Evolutionary conservation across 176 grass and related monocot species (phyloP), one percentile per base, ranked within the genome.

Genomic region (Carex pumila): DNA sequence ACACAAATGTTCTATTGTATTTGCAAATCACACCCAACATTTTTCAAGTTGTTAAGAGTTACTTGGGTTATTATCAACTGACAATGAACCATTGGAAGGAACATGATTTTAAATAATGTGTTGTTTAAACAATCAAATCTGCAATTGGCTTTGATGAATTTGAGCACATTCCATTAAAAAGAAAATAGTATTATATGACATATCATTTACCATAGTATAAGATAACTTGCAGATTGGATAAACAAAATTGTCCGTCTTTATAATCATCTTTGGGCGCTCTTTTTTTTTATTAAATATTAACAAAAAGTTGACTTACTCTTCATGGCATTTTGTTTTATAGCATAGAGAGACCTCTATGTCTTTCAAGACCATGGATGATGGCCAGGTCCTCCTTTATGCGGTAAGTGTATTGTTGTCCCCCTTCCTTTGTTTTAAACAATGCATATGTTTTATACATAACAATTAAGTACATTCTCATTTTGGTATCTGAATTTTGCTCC

Each of bases 301-400:
- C 50, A 22, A 52, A 32, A 31, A 67, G 12, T 34, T 15, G 8
- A 54, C 49, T 54, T 75, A 54, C 13, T 22, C 12, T 53, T 79
- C 82, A 6, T 64, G 60, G 45, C 58, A 15, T 85, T 84, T 79
- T 39, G 37, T 31, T 85, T 91, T 89, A 83, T 86, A 98, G 92
- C 92, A 95, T 79, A 88, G 93, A 90, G 96, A 98, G 84, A 95
- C 79, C 65, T 98, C 96, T 14, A 93, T 98, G 93, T 93, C 96
- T 80, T 98, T 95, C 79, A 95, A 98, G 82, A 91, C 95, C 13
- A 98, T 98, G 95, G 92, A 98, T 95, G 95, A 98, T 85, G 95
- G 95, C 18, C 92, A 93, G 82, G 95, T 98, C 84, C 86, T 98
- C 70, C 86, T 98, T 93, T 98, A 98, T 86, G 91, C 91, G 82